These are phyloP conservation scores for Orbilia ellipsospora DNA, from an alignment of 2,329 filamentous ascomycete species.

Conservation along the genomic window DNA sequence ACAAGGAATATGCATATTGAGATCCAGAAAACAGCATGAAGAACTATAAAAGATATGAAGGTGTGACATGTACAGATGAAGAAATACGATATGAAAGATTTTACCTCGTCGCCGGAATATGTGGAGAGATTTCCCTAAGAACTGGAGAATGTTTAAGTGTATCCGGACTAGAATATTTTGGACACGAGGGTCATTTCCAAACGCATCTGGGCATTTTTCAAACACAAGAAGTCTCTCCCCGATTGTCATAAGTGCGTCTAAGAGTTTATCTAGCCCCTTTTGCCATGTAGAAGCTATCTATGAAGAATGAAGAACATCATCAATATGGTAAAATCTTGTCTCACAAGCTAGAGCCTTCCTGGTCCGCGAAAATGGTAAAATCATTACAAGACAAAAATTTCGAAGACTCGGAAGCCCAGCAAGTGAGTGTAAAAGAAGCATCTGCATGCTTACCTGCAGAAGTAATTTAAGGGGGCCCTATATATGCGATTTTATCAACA, in stretches of 20 bases:
- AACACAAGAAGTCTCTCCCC: conserved; percentile 27
- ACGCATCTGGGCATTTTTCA: conserved; percentile 7
- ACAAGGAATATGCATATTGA: too few relatives aligned
- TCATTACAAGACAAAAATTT: neutral
- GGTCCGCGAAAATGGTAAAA: too few relatives aligned
- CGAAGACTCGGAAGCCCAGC: neutral
- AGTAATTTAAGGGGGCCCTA: conserved; percentile 26
- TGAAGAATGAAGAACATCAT: too few relatives aligned
- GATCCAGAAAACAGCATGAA: too few relatives aligned
- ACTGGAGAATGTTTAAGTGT: conserved; percentile 16
- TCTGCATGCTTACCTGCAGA: conserved; percentile 13
- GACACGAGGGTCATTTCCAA: conserved; percentile 9
- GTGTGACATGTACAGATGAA: too few relatives aligned
- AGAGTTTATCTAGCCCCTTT: conserved; percentile 19
- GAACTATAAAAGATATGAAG: too few relatives aligned
- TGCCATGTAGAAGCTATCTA: conserved; percentile 28
- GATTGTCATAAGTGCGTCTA: conserved; percentile 19
- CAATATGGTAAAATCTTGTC: too few relatives aligned
- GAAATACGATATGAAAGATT: too few relatives aligned
- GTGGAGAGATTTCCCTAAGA: neutral
- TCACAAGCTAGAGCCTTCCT: too few relatives aligned
- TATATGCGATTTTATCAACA: neutral
- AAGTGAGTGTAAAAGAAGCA: neutral
- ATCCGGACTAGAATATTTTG: conserved; percentile 17
- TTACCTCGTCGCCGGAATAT: too few relatives aligned